Percentiles rank a stretch among this genome's conserved stretches.
Conservation (phyloP, 2,329 filamentous ascomycete species). For the Penicillium sp. region DNA sequence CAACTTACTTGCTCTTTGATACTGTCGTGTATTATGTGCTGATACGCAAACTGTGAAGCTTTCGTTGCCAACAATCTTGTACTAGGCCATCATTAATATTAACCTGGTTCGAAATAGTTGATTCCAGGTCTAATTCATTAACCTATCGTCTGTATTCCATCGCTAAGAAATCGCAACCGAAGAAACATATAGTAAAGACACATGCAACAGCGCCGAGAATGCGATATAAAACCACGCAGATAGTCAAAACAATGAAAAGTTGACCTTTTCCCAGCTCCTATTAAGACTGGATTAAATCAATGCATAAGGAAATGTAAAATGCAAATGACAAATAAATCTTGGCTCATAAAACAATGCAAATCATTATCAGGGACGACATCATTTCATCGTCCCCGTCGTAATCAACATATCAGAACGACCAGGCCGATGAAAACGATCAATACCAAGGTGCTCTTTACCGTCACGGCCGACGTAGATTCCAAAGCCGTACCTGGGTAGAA, state of each 20-base stretch:
- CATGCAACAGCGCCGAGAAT: slow-evolving; percentile 11
- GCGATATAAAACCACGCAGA: neutral
- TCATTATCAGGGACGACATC: slow-evolving; percentile 1
- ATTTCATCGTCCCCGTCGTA: slow-evolving; percentile 32
- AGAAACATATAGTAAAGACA: neutral
- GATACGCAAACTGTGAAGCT: too few relatives aligned
- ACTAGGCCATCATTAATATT: too few relatives aligned
- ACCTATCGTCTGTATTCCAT: neutral
- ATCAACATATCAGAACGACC: slow-evolving; percentile 44
- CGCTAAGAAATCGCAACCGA: neutral
- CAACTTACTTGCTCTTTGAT: neutral
- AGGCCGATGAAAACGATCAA: slow-evolving; percentile 52
- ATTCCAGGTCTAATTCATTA: too few relatives aligned
- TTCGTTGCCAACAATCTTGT: too few relatives aligned
- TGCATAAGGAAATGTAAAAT: neutral
- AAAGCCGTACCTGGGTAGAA: slow-evolving; percentile 50
- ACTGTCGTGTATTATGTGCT: neutral
- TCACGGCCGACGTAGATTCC: slow-evolving; percentile 56
- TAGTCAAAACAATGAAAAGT: neutral
- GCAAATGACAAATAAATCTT: neutral
- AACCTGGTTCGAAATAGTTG: too few relatives aligned
- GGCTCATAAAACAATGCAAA: slow-evolving; percentile 3
- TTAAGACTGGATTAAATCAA: neutral
- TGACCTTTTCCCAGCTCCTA: neutral
- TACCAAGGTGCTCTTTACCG: slow-evolving; percentile 56